Evolutionary conservation across 345 rosid genomes (phyloP).

Genomic region (Brassica incana): DNA sequence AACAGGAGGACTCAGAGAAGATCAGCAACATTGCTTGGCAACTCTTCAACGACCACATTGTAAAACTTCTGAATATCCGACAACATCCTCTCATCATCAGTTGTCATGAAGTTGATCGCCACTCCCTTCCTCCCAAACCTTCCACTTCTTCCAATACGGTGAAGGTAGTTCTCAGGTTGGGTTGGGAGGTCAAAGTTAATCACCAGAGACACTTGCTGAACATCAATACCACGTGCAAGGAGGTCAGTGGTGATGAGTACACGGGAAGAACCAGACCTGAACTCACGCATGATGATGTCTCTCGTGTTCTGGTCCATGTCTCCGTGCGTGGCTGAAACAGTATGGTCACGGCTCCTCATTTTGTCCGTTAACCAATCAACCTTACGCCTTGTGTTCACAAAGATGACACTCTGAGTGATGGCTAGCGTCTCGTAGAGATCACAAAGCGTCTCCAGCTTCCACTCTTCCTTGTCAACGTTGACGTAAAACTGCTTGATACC

Average conservation of each 20-base stretch:
- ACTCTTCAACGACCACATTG: constrained; percentile 64
- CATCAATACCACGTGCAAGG: constrained; percentile 88
- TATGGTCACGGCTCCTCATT: constrained; percentile 84
- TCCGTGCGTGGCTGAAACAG: constrained; percentile 90
- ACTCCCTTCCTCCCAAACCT: constrained; percentile 91
- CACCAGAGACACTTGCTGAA: constrained; percentile 87
- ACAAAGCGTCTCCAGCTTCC: constrained; percentile 85
- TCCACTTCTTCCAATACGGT: constrained; percentile 85
- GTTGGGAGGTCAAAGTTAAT: constrained; percentile 87
- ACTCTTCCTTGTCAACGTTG: constrained; percentile 79
- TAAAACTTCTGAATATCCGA: constrained; percentile 72
- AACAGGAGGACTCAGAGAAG: constrained; percentile 42
- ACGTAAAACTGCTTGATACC: constrained; percentile 88
- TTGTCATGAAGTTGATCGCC: constrained; percentile 71
- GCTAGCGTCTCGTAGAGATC: constrained; percentile 85
- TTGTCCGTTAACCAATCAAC: constrained; percentile 90
- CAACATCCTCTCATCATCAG: constrained; percentile 71
- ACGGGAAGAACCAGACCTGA: constrained; percentile 87
- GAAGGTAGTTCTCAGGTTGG: constrained; percentile 87
- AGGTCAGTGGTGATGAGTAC: constrained; percentile 86
- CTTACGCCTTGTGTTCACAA: constrained; percentile 88
- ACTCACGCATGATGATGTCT: constrained; percentile 84
- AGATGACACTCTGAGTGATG: constrained; percentile 88
- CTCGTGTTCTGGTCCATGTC: constrained; percentile 94
- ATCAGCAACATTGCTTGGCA: constrained; percentile 66